Conservation (phyloP, 331 rosid species). For the Ulmus americana region DNA sequence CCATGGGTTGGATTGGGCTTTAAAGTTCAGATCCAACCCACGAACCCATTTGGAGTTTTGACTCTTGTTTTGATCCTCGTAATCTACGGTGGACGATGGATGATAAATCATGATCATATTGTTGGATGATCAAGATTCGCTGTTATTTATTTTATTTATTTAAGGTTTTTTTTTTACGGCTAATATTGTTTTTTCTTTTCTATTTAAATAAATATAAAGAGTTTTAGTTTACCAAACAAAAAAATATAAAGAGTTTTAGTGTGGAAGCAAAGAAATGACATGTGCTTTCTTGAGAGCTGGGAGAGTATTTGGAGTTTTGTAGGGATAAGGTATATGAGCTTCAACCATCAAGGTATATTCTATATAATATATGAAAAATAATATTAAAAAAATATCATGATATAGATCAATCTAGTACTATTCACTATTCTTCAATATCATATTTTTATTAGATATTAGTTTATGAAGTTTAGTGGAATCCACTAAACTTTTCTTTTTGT, state of each 20-base stretch:
- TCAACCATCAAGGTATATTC: slow-evolving; percentile 25
- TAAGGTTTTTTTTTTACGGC: background rate
- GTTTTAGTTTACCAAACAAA: slow-evolving; percentile 17
- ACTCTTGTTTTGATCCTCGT: background rate
- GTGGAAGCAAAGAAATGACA: slow-evolving; percentile 35
- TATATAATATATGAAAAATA: too few species aligned
- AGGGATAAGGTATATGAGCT: slow-evolving; percentile 29
- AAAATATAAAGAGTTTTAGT: background rate
- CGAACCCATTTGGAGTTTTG: too few species aligned
- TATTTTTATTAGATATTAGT: too few species aligned
- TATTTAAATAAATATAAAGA: background rate
- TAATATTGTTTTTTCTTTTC: background rate
- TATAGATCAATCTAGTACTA: too few species aligned
- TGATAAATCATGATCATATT: background rate
- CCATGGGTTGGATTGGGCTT: background rate
- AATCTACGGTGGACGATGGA: background rate
- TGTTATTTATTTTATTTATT: background rate
- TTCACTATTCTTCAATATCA: too few species aligned
- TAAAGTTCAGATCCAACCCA: background rate
- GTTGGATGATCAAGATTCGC: background rate
- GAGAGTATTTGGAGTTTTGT: slow-evolving; percentile 13
- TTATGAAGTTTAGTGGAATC: too few species aligned
- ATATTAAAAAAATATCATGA: too few species aligned
- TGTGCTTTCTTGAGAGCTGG: slow-evolving; percentile 31
- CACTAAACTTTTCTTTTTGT: too few species aligned